A percentile compares a stretch with the other conserved stretches of the same genome.
phyloP scores from a whole-genome alignment of 306 rosid genomes.

The Comarum palustre region DNA sequence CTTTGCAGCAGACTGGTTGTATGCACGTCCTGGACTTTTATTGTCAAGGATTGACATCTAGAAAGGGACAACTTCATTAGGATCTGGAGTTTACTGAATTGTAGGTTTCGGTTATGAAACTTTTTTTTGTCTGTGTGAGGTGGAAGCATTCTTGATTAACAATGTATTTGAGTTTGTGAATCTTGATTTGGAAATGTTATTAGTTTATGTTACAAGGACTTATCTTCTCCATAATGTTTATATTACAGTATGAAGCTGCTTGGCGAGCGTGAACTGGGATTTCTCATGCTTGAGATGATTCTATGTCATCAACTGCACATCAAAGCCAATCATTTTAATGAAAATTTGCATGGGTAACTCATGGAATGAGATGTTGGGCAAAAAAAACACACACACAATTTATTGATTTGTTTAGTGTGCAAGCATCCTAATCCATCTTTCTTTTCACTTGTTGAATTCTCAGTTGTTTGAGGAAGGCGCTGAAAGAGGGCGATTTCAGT shows the following conservation, averaged over 20 bases:
- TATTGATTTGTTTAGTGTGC: not conserved
- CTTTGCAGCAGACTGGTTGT: conserved; percentile 87
- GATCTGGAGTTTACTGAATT: conserved; percentile 82
- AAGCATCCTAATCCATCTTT: conserved; percentile 13
- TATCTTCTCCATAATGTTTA: not conserved
- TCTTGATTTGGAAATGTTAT: not conserved
- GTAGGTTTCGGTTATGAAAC: conserved; percentile 35
- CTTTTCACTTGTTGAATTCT: conserved; percentile 12
- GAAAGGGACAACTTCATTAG: conserved; percentile 58
- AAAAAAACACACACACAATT: not conserved
- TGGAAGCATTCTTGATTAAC: not conserved
- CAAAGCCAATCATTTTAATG: conserved; percentile 62
- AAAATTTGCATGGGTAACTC: conserved; percentile 72
- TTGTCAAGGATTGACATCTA: conserved; percentile 82
- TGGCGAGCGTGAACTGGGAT: conserved; percentile 99
- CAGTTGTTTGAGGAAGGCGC: conserved; percentile 92
- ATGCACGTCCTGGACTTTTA: conserved; percentile 78
- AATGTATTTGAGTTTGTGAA: not conserved
- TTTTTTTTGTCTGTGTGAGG: not conserved
- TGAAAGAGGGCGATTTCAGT: conserved; percentile 67
- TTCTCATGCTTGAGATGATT: conserved; percentile 52
- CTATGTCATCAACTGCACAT: conserved; percentile 35
- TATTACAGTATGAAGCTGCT: conserved; percentile 78
- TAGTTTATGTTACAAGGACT: no score
- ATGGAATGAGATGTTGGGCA: not conserved